Base-by-base conservation (phyloP, 2,329 filamentous ascomycete genomes). In the Fusarium piperis region DNA sequence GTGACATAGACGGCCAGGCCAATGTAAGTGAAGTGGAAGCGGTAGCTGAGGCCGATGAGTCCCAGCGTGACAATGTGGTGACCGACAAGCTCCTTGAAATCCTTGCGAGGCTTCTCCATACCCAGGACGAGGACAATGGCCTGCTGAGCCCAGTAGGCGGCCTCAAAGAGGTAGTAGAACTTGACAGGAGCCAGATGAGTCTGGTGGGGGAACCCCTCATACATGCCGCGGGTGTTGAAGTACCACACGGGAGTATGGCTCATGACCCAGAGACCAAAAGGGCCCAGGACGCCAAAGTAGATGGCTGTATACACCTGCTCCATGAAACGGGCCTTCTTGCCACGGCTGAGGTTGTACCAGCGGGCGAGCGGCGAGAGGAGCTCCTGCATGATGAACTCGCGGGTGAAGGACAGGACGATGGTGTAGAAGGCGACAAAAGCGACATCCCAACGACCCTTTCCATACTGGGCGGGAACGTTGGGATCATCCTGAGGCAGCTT, bases 11-110 rank as follows among this genome's bases (percentile, higher is more conserved):
- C 94, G 20, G 94, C 93, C 62, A 98, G 84, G 28, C 95, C 95
- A 80, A 98, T 97, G 83, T 97, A 95, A 20, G 94, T 97, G 81
- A 98, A 98, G 83, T 98, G 95, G 86, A 97, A 98, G 68, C 94
- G 91, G 84, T 98, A 98, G 84, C 93, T 96, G 78, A 95, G 84
- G 65, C 84, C 92, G 74, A 98, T 97, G 75, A 98, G 87, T 20
- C 91, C 85, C 66, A 98, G 84, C 20, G 94, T 97, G 79, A 98
- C 93, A 74, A 98, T 91, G 81, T 98, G 95, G 81, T 98, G 95
- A 61, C 91, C 90, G 57, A 97, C 93, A 60, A 98, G 88, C 85
- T 98, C 95, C 83, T 94, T 95, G 83, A 95, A 98, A 82, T 98
- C 95, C 85, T 97, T 98, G 67, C 95, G 87, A 30, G 93, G 95